Base-by-base conservation (phyloP, 164 flowering plant species). In the Buxus sempervirens region DNA sequence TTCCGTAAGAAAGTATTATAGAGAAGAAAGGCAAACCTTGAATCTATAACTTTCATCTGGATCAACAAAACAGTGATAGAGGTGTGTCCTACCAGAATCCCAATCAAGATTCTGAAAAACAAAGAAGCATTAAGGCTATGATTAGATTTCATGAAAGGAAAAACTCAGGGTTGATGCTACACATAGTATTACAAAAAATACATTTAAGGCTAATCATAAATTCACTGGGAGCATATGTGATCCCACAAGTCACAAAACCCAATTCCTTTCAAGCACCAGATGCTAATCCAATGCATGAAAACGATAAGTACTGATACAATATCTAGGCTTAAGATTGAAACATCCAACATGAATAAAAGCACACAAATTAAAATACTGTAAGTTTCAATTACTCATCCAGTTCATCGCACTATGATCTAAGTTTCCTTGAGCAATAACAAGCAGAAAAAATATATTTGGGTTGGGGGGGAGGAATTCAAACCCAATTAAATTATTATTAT, bases 21-120 rank as follows among this genome's bases (percentile, higher is more conserved):
- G 21, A 61, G 55, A 22, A 70, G 63, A 74, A 9, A 65, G 20
- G 58, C 78, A 58, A 68, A 88, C 92, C 89, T 85, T 85, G 69
- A 85, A 84, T 6, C 49, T 72, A 68, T 67, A 78, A 45, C 70
- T 75, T 27, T 83, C 87, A 66, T 80, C 75, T 2, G 48, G 27
- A 68, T 79, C 75, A 60, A 86, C 86, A 69, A 70, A 65, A 48
- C 93, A 88, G 18, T 73, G 79, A 59, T 84, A 86, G 19, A 67
- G 2, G 28, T 71, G 64, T 20, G 85, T 72, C 61, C 48, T 72
- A 4, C 77, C 78, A 49, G 82, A 73, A 69, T 85, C 82, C 87
- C 88, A 85, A 23, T 85, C 77, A 64, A 75, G 20, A 56, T 18
- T 53, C 90, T 86, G 79, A 70, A 77, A n/a, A 55, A 45, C 2